Evolutionary conservation across 1,139 yeast genomes (phyloP).

Genomic region (Blastobotrys ciferrii): DNA sequence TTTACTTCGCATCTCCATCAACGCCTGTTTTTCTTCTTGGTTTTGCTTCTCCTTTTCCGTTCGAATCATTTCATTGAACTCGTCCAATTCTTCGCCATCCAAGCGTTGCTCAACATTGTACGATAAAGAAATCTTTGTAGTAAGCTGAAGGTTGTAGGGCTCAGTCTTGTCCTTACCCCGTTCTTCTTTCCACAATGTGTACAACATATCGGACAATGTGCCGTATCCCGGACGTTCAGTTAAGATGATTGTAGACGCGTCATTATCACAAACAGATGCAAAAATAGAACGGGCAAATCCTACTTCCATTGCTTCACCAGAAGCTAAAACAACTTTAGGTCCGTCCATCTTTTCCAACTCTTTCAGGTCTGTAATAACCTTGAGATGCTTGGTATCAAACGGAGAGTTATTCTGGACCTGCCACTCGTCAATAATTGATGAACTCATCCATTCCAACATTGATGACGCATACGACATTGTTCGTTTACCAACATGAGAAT

Average conservation of each 20-base stretch:
- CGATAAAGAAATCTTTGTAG: constrained; percentile 27
- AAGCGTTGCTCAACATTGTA: constrained; percentile 31
- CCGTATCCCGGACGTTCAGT: constrained; percentile 57
- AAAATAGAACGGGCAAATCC: constrained; percentile 67
- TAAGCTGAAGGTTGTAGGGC: constrained; percentile 17
- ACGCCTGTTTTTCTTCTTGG: constrained; percentile 51
- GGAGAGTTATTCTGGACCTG: constrained; percentile 72
- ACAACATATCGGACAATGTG: constrained; percentile 48
- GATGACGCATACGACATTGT: constrained; percentile 79
- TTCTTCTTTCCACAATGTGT: constrained; percentile 52
- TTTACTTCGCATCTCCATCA: constrained; percentile 55
- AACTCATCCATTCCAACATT: constrained; percentile 94
- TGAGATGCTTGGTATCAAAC: constrained; percentile 55
- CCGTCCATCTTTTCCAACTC: constrained; percentile 59
- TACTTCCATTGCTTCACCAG: constrained; percentile 64
- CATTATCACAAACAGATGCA: constrained; percentile 57
- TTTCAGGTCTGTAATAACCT: constrained; percentile 50
- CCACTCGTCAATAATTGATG: constrained; percentile 77
- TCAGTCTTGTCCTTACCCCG: constrained; percentile 10
- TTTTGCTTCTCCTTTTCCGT: constrained; percentile 50
- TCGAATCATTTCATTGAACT: constrained; percentile 34
- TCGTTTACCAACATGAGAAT: constrained; percentile 78
- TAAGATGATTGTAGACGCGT: constrained; percentile 65
- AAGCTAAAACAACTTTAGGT: constrained; percentile 79
- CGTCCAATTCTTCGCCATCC: constrained; percentile 38